Evolutionary conservation across 2,329 filamentous ascomycete genomes (phyloP), one percentile per base, ranked within the genome.

Genomic region (Phialophora verrucosa): DNA sequence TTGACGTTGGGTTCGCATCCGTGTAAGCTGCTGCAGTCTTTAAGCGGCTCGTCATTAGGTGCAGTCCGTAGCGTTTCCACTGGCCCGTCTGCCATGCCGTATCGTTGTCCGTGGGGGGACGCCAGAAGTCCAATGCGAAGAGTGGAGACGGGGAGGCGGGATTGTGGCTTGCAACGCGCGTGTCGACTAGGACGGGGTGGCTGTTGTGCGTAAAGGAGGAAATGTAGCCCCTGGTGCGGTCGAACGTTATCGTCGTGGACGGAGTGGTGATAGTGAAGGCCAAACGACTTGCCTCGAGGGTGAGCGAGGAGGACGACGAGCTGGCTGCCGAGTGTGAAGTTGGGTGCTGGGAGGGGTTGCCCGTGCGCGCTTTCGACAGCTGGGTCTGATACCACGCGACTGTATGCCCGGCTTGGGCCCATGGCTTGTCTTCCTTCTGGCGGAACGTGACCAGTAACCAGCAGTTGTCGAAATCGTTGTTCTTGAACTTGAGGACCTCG

Each of bases 291-390:
- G 74, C 70, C 20, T 78, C 73, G 1, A 76, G 69, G 2, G 73
- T 68, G 72, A 91, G 86, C 32, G 27, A 53, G 23, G 32, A 25
- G 4, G 31, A 49, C 8, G 44, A 32, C 12, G 42, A 10, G 6
- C n/a, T 14, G 7, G 7, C 23, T 47, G 57, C 8, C 23, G 17
- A 4, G 20, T n/a, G 7, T 35, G 57, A 8, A 5, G 14, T 29
- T 44, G 25, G 57, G 23, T 12, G 8, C 29, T 50, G 27, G 6
- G 60, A 35, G 4, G n/a, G 53, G 31, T 56, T 29, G 12, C 49
- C 67, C 20, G 29, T 25, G 27, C 12, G 11, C 6, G 32, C 17
- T 23, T 6, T 20, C 25, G 31, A 7, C n/a, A 66, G 49, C 25
- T 62, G n/a, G 25, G 27, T 59, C 31, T 72, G 71, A 29, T 53